Evolutionary conservation across 331 rosid species (phyloP), one percentile per base, ranked within the genome.

Genomic region (Arachis monticola): DNA sequence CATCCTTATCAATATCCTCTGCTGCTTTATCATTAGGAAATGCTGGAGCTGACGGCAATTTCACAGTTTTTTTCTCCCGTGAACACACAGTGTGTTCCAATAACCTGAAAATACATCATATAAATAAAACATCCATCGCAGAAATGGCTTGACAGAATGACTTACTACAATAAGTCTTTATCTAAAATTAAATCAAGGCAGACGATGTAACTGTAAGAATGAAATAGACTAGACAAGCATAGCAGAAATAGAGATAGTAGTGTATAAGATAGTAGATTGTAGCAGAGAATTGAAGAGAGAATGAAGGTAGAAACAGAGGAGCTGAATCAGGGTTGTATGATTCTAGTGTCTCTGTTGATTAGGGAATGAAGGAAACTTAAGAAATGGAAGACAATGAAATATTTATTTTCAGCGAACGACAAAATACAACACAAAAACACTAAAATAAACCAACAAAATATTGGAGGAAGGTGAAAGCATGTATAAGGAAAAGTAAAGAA

Each of bases 81-180:
- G 86, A 58, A 17, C 77, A 67, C 73, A 12, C 70, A 65, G 82
- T 60, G 56, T 74, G 82, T 77, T 75, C 82, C 78, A 77, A 68
- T 78, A 81, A 64, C 67, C 97, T 91, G 86, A 58, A 75, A 80
- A 70, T 32, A 60, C 13, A 74, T 10, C 69, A 58, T 48, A 14
- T 77, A 51, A 74, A 14, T 77, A 51, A 74, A 75, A 68, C 66
- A 74, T 41, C 65, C 2, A 46, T 58, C 27, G 72, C 10, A 42
- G 40, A 7, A 14, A 22, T 45, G 53, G 61, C 41, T 70, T 63
- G 42, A 85, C n/a, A 67, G 56, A 72, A 79, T 52, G 48, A 17
- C 53, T 68, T 62, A 61, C 62, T 60, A 41, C 32, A 40, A n/a
- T 47, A 53, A 66, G 46, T 41, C 52, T 70, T 52, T 62, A 44